These are phyloP conservation scores for Solanum hybrid DNA, from an alignment of 305 asterid genomes.

Conservation along the genomic window DNA sequence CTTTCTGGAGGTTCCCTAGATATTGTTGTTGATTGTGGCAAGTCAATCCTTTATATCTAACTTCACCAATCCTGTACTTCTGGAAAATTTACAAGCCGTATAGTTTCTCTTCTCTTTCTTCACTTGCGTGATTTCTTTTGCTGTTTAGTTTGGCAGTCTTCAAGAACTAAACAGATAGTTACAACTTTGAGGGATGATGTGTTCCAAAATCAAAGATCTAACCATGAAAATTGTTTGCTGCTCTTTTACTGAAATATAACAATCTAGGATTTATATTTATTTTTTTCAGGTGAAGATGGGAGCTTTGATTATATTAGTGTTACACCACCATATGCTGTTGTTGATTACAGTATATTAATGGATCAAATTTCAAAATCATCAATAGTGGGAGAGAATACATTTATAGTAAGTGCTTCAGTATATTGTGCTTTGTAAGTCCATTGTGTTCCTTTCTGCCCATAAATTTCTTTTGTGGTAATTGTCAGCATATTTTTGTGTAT, in stretches of 20 bases:
- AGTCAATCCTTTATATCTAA: not conserved
- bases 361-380: conserved; percentile 64
- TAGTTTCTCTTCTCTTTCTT: not conserved
- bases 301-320: conserved; percentile 82
- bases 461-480: not conserved
- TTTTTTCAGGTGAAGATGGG: conserved; percentile 46
- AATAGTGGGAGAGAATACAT: conserved; percentile 71
- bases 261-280: not conserved
- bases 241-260: not conserved
- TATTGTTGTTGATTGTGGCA: not conserved
- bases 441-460: not conserved
- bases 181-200: not conserved
- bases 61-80: not conserved
- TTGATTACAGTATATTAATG: conserved; percentile 74
- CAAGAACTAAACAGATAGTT: not conserved
- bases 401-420: conserved; percentile 45
- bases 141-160: not conserved
- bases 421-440: not conserved
- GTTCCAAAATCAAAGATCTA: not conserved
- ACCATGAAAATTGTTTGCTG: not conserved
- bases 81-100: not conserved
- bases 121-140: not conserved
- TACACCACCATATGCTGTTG: conserved; percentile 89
- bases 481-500: not conserved
- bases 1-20: not conserved